phyloP scores from a whole-genome alignment of 2,329 filamentous ascomycete genomes.

The Pezicula carpinea region DNA sequence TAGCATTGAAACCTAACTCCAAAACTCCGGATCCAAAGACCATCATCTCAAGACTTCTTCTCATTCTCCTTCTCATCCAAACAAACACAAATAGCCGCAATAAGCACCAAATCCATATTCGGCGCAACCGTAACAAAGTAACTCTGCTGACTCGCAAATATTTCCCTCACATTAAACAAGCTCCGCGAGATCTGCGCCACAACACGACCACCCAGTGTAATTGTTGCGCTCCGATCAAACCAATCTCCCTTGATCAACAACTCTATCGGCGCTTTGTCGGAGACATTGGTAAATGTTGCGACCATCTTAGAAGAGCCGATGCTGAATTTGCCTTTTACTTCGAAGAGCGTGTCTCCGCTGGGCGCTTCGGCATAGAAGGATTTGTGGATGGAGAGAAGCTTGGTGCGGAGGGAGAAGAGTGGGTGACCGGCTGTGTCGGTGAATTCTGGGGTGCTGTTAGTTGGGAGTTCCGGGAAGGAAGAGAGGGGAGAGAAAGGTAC shows the following conservation, averaged over 20 bases:
- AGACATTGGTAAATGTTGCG: conserved; percentile 49
- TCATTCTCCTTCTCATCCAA: conserved; percentile 63
- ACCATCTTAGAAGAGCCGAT: conserved; percentile 49
- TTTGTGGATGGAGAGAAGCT: conserved; percentile 19
- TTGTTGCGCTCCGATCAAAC: conserved; percentile 52
- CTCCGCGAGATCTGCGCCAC: conserved; percentile 55
- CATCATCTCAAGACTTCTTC: conserved; percentile 14
- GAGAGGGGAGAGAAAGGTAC: not conserved
- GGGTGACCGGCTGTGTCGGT: conserved; percentile 6
- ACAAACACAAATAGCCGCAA: conserved; percentile 63
- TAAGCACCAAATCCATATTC: conserved; percentile 59
- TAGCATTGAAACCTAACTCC: not conserved
- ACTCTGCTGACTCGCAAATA: conserved; percentile 58
- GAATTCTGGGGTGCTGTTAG: conserved; percentile 10
- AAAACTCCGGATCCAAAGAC: not conserved
- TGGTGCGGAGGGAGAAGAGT: conserved; percentile 20
- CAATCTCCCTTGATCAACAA: conserved; percentile 58
- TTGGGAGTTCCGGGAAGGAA: not conserved
- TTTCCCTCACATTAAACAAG: conserved; percentile 50
- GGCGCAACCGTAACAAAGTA: conserved; percentile 61
- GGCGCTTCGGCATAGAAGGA: conserved; percentile 21
- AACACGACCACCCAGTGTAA: conserved; percentile 41
- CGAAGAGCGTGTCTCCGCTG: conserved; percentile 17
- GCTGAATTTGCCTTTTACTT: conserved; percentile 23
- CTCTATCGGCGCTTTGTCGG: conserved; percentile 37